These are phyloP conservation scores for Moesziomyces antarcticus DNA, from an alignment of 1,284 basidiomycete genomes.

Conservation along the genomic window DNA sequence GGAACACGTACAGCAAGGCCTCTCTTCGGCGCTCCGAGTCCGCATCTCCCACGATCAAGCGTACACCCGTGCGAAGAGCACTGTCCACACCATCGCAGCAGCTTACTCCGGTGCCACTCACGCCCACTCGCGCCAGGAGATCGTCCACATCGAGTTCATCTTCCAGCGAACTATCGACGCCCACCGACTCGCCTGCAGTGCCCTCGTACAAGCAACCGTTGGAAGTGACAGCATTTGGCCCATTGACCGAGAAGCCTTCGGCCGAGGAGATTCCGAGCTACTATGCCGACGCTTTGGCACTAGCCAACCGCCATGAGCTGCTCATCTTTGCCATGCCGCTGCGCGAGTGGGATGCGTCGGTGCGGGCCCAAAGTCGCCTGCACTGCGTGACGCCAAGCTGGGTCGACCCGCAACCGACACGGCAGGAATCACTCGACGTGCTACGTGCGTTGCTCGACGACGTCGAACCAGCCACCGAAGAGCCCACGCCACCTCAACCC, in stretches of 20 bases:
- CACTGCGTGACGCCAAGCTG: slow-evolving; percentile 10
- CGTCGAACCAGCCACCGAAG: not conserved
- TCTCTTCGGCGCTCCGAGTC: slow-evolving; percentile 4
- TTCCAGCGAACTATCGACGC: not conserved
- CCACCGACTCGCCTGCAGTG: not conserved
- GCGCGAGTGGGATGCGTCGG: slow-evolving; percentile 4
- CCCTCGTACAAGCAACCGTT: no score
- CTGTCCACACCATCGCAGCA: slow-evolving; percentile 3
- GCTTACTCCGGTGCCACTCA: not conserved
- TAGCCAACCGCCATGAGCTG: slow-evolving; percentile 20
- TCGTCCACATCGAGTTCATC: not conserved
- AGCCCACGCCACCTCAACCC: not conserved
- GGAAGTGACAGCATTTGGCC: no score
- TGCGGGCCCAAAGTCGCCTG: not conserved
- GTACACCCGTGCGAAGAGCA: slow-evolving; percentile 8
- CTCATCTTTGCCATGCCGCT: slow-evolving; percentile 17
- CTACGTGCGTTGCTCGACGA: slow-evolving; percentile 7
- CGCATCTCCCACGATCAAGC: slow-evolving; percentile 4
- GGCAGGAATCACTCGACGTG: slow-evolving; percentile 6
- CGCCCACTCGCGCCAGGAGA: not conserved
- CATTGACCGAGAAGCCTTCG: not conserved
- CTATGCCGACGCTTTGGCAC: slow-evolving; percentile 8
- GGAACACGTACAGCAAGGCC: slow-evolving; percentile 6
- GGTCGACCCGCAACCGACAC: slow-evolving; percentile 10
- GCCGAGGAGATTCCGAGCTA: not conserved